These are phyloP conservation scores for Leccinum disarticulatum DNA, from an alignment of 768 basidiomycete genomes.

Conservation along the genomic window DNA sequence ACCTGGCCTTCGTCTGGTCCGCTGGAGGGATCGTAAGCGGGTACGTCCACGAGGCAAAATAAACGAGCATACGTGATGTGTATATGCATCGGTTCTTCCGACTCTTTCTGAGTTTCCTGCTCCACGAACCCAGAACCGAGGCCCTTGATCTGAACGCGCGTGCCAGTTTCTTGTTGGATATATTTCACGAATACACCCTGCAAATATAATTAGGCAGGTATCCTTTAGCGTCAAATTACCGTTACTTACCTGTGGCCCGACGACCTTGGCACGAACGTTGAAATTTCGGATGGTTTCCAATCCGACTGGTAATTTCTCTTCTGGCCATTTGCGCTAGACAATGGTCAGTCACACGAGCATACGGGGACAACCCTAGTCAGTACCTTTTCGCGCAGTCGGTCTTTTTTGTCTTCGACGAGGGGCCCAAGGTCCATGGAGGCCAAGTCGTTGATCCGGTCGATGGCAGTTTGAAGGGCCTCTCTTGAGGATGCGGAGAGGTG, in stretches of 20 bases:
- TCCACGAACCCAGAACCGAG: slow-evolving; percentile 94
- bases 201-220: neutral
- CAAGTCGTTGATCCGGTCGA: slow-evolving; percentile 72
- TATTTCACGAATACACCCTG: slow-evolving; percentile 96
- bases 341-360: slow-evolving; percentile 9
- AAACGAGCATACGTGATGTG: slow-evolving; percentile 72
- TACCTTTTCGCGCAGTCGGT: slow-evolving; percentile 67
- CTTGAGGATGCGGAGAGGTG: slow-evolving; percentile 81
- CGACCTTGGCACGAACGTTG: slow-evolving; percentile 96
- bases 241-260: slow-evolving; percentile 87
- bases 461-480: slow-evolving; percentile 64
- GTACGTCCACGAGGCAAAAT: slow-evolving; percentile 7
- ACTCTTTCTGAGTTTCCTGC: slow-evolving; percentile 82
- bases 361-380: too few species aligned
- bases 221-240: slow-evolving; percentile 5
- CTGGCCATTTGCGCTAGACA: slow-evolving; percentile 91
- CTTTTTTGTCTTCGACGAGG: slow-evolving; percentile 77
- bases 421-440: slow-evolving; percentile 75
- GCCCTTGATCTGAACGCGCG: slow-evolving; percentile 97
- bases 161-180: slow-evolving; percentile 94
- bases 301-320: slow-evolving; percentile 89
- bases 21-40: slow-evolving; percentile 14
- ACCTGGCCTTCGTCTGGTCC: slow-evolving; percentile 90
- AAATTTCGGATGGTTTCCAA: slow-evolving; percentile 93
- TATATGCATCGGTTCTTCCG: slow-evolving; percentile 89